Conservation (phyloP, 75 land plant species). For the Cunninghamia lanceolata region DNA sequence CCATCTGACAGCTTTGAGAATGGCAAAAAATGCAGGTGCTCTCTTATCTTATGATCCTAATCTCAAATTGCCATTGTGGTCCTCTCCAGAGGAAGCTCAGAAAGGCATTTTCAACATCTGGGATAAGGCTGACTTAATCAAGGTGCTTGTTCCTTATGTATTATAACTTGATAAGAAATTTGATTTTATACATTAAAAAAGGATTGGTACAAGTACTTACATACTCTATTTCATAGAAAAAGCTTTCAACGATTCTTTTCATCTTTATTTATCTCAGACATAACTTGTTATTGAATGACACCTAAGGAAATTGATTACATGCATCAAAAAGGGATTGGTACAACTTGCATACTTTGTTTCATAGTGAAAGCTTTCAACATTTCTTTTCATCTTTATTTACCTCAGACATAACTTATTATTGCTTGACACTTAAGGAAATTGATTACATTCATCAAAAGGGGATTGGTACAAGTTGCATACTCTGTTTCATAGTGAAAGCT, state of each 20-base stretch:
- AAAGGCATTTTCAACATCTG: constrained; percentile 52
- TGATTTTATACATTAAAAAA: background rate
- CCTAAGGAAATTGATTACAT: background rate
- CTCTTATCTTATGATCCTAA: constrained; percentile 58
- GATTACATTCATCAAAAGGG: no score
- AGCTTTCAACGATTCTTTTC: background rate
- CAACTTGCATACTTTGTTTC: no score
- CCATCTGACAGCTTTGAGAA: constrained; percentile 33
- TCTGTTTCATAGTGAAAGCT: background rate
- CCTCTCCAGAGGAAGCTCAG: constrained; percentile 43
- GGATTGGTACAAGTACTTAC: background rate
- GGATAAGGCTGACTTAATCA: constrained; percentile 48
- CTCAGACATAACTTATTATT: background rate
- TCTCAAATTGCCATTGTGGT: constrained; percentile 46
- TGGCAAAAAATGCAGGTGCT: constrained; percentile 33
- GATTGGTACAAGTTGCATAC: background rate
- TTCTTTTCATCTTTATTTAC: background rate
- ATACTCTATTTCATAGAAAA: background rate
- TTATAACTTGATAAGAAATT: background rate
- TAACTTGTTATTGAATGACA: background rate
- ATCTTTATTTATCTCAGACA: background rate
- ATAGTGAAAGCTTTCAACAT: background rate
- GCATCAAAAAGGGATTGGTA: background rate
- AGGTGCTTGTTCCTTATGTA: constrained; percentile 15
- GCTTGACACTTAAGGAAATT: no score